phyloP scores from a whole-genome alignment of 164 flowering plant species.

The Tetracentron sinense region DNA sequence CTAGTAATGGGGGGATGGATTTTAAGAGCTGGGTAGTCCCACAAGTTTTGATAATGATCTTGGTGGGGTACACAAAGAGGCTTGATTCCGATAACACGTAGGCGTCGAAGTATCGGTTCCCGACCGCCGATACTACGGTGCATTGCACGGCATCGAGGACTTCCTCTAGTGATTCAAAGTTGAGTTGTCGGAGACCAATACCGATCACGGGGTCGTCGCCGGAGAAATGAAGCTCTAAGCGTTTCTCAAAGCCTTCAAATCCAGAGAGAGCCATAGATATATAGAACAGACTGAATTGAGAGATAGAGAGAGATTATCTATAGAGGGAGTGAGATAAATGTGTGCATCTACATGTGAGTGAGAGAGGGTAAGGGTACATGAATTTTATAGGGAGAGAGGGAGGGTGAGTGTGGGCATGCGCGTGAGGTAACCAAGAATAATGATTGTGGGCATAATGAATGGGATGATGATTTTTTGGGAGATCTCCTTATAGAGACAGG shows the following conservation, averaged over 20 bases:
- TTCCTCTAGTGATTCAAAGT: conserved; percentile 26
- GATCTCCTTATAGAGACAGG: conserved; percentile 39
- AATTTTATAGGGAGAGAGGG: not conserved
- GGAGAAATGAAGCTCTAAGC: conserved; percentile 80
- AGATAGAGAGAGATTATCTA: not conserved
- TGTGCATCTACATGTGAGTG: not conserved
- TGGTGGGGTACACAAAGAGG: conserved; percentile 70
- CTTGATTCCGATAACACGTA: conserved; percentile 84
- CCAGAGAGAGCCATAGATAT: conserved; percentile 64
- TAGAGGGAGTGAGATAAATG: not conserved
- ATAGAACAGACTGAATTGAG: conserved; percentile 2
- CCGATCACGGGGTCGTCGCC: conserved; percentile 46
- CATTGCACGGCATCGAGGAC: conserved; percentile 64
- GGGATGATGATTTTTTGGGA: conserved; percentile 40
- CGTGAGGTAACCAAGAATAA: conserved; percentile 79
- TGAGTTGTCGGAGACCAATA: conserved; percentile 50
- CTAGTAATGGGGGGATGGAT: conserved; percentile 56
- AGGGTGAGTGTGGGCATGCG: conserved; percentile 45
- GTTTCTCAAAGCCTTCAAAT: conserved; percentile 86
- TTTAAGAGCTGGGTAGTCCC: conserved; percentile 84
- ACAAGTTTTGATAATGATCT: conserved; percentile 82
- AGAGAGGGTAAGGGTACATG: not conserved
- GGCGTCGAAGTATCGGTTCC: conserved; percentile 55
- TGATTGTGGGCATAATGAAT: conserved; percentile 56
- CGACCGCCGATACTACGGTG: conserved; percentile 72